Conservation (phyloP, 805 yeast species). For the Candida lessepsii region DNA sequence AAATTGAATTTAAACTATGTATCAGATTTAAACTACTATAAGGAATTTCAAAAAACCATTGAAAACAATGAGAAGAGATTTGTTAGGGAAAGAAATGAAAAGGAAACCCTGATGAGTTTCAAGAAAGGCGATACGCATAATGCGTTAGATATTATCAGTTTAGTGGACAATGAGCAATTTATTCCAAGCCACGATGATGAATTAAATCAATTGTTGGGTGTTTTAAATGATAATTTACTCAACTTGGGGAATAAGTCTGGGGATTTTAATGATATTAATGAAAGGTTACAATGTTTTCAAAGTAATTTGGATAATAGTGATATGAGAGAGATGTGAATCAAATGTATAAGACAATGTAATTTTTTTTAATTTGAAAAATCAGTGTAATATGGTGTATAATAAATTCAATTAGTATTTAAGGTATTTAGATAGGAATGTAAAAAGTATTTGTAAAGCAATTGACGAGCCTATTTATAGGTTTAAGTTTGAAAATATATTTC, state of each 20-base stretch:
- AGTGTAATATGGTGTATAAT: too few species aligned
- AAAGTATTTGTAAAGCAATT: too few species aligned
- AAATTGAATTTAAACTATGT: slow-evolving; percentile 23
- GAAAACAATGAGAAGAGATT: slow-evolving; percentile 16
- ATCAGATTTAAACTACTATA: slow-evolving; percentile 33
- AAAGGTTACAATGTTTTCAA: slow-evolving; percentile 20
- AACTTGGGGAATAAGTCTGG: slow-evolving; percentile 7
- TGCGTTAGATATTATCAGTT: not conserved
- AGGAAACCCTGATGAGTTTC: not conserved
- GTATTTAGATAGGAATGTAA: too few species aligned
- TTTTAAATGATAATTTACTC: slow-evolving; percentile 6
- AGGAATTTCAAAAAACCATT: slow-evolving; percentile 27
- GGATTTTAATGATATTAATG: slow-evolving; percentile 16
- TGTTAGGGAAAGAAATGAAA: slow-evolving; percentile 11
- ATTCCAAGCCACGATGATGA: slow-evolving; percentile 10
- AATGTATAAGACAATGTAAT: too few species aligned
- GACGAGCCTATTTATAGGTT: too few species aligned
- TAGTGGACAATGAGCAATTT: slow-evolving; percentile 2
- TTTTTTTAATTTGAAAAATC: too few species aligned
- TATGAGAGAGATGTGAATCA: too few species aligned
- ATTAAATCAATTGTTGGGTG: slow-evolving; percentile 4
- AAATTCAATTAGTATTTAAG: too few species aligned
- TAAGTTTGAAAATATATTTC: too few species aligned
- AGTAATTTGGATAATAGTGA: slow-evolving; percentile 17
- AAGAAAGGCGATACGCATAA: not conserved